Base-by-base conservation (phyloP, 352 stramenopile species). In the Achlya hypogyna region DNA sequence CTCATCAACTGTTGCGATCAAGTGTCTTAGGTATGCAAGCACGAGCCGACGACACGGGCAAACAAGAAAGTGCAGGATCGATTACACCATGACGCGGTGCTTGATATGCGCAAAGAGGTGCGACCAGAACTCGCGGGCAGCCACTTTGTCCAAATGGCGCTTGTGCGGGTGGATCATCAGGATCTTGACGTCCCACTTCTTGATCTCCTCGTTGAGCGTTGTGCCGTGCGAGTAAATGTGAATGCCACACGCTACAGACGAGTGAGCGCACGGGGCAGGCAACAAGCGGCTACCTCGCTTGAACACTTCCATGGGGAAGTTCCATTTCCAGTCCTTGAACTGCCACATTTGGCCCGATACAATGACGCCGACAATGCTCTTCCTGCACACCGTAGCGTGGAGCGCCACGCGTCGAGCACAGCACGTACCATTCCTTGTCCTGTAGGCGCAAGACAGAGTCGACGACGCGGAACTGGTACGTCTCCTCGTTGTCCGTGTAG, bases 281-380 rank as follows among this genome's bases (percentile, higher is more conserved):
- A n/a, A n/a, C n/a, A n/a, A n/a, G n/a, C n/a, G n/a, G n/a, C n/a
- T 47, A 95, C 87, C 85, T 79, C 93, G 88, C 75, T 96, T 93
- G 72, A 97, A 96, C 5, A 96, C 76, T 65, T 95, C 85, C 4
- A 96, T 75, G 18, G 89, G 89, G 69, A 96, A 94, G 51, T 93
- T 90, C 80, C 84, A 96, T 74, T 96, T 91, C 89, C 89, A 97
- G 14, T 88, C 89, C 78, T 96, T 96, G 67, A 97, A 97, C 75
- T 97, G 89, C 89, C 89, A 97, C 47, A 81, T 75, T 54, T 94
- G 84, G 1, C 89, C 89, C 12, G 86, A 93, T 9, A 89, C 89
- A 64, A 97, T 89, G 35, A 97, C 89, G 6, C 76, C 89, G 10
- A 96, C 88, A 53, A 96, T 86, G 27, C 82, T 86, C 52, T 86